Conservation (phyloP, 2,329 filamentous ascomycete species). For the Sporothrix variecibatus region DNA sequence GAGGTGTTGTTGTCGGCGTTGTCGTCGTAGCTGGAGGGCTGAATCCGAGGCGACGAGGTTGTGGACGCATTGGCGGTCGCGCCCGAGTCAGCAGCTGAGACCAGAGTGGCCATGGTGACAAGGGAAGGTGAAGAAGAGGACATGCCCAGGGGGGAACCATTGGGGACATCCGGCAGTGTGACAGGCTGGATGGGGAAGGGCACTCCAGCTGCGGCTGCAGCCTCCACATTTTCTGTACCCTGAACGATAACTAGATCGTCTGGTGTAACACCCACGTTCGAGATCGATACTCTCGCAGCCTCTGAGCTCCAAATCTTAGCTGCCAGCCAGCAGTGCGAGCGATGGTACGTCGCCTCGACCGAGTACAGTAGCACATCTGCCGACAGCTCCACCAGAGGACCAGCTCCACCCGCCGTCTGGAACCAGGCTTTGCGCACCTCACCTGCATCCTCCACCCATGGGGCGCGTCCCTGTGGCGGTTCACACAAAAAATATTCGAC, state of each 20-base stretch:
- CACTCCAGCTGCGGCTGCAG: conserved; percentile 32
- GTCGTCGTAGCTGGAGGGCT: conserved; percentile 2
- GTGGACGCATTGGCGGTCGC: conserved; percentile 18
- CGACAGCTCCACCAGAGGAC: conserved; percentile 59
- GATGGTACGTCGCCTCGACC: conserved; percentile 61
- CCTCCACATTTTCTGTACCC: conserved; percentile 33
- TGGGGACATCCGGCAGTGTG: conserved; percentile 23
- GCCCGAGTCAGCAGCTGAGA: conserved; percentile 31
- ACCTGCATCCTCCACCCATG: conserved; percentile 70
- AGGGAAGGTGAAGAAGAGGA: conserved; percentile 19
- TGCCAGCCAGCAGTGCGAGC: conserved; percentile 58
- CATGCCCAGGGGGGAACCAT: neutral
- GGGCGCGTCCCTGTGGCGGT: conserved; percentile 69
- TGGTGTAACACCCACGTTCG: conserved; percentile 12
- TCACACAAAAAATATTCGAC: conserved; percentile 84
- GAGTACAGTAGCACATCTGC: conserved; percentile 63
- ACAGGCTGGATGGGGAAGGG: conserved; percentile 19
- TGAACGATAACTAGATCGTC: conserved; percentile 15
- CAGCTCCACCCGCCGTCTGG: conserved; percentile 64
- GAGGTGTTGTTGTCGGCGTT: conserved; percentile 6
- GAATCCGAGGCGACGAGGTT: conserved; percentile 18
- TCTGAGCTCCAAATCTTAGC: conserved; percentile 49
- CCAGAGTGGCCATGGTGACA: conserved; percentile 22
- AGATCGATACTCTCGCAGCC: neutral
- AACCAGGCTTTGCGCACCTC: conserved; percentile 72